A percentile compares a stretch with the other conserved stretches of the same genome.
These are phyloP conservation scores for Tulasnella sp. DNA, from an alignment of 768 basidiomycete species.

Conservation along the genomic window DNA sequence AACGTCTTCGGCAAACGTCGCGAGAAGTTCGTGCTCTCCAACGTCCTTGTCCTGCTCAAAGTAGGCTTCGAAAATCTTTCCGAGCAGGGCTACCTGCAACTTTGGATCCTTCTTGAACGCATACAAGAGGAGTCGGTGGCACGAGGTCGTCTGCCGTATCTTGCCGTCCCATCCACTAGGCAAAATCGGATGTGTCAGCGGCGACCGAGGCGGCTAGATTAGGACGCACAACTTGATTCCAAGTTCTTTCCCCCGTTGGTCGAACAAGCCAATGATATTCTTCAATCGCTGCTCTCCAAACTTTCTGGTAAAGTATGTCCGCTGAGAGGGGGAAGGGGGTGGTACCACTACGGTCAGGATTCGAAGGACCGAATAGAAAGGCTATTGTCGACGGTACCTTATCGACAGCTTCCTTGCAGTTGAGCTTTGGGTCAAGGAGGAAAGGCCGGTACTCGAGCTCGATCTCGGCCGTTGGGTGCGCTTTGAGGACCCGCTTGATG, in stretches of 20 bases:
- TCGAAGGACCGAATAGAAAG: background rate
- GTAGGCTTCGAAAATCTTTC: slow-evolving; percentile 51
- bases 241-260: slow-evolving; percentile 43
- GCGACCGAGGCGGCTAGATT: background rate
- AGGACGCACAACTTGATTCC: slow-evolving; percentile 44
- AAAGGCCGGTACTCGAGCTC: slow-evolving; percentile 39
- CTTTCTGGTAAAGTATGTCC: slow-evolving; percentile 23
- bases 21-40: slow-evolving; percentile 44
- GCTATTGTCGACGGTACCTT: slow-evolving; percentile 9
- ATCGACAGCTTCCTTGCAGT: slow-evolving; percentile 22
- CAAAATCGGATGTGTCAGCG: slow-evolving; percentile 12
- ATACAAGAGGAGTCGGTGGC: slow-evolving; percentile 60
- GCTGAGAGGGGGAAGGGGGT: background rate
- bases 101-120: slow-evolving; percentile 48
- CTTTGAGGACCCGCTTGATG: slow-evolving; percentile 22
- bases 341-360: slow-evolving; percentile 1
- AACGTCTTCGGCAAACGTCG: slow-evolving; percentile 41
- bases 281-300: slow-evolving; percentile 42
- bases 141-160: slow-evolving; percentile 51
- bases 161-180: slow-evolving; percentile 47
- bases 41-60: slow-evolving; percentile 55
- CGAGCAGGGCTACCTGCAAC: slow-evolving; percentile 44
- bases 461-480: slow-evolving; percentile 24
- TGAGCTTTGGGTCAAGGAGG: slow-evolving; percentile 32
- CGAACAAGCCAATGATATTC: slow-evolving; percentile 33